A percentile compares a stretch with the other conserved stretches of the same genome.
phyloP scores from a whole-genome alignment of 2,329 filamentous ascomycete species.

The Clarireedia paspali region DNA sequence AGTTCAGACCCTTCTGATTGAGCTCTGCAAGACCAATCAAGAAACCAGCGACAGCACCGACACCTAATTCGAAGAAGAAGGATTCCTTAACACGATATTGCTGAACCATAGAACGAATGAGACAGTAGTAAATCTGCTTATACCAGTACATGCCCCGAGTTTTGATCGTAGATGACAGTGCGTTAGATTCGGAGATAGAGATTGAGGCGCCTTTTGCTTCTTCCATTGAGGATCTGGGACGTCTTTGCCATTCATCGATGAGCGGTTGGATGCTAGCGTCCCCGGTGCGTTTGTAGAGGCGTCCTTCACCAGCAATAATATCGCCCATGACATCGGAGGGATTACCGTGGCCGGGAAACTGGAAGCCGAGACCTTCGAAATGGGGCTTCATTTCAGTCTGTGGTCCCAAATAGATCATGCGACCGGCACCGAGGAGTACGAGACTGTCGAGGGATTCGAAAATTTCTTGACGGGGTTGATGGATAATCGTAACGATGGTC shows the following conservation, averaged over 20 bases:
- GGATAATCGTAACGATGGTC: slow-evolving; percentile 47
- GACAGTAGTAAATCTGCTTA: slow-evolving; percentile 45
- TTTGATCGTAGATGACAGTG: slow-evolving; percentile 39
- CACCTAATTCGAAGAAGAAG: slow-evolving; percentile 46
- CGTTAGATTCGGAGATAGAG: slow-evolving; percentile 33
- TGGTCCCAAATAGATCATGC: slow-evolving; percentile 46
- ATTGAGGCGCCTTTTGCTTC: not conserved
- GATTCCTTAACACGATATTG: slow-evolving; percentile 45
- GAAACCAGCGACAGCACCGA: slow-evolving; percentile 43
- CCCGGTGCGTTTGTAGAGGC: slow-evolving; percentile 39
- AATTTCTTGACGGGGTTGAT: slow-evolving; percentile 46
- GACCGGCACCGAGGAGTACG: slow-evolving; percentile 52
- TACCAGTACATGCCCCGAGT: slow-evolving; percentile 41
- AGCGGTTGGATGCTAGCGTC: slow-evolving; percentile 42
- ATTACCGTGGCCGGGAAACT: slow-evolving; percentile 42
- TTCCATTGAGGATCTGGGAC: not conserved
- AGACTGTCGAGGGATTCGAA: slow-evolving; percentile 54
- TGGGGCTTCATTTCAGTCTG: slow-evolving; percentile 38
- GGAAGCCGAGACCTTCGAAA: slow-evolving; percentile 45
- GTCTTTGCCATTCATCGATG: slow-evolving; percentile 39
- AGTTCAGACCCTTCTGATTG: slow-evolving; percentile 42
- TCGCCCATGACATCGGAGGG: slow-evolving; percentile 53
- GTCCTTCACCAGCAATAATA: slow-evolving; percentile 51
- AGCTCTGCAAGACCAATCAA: slow-evolving; percentile 47
- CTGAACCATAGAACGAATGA: slow-evolving; percentile 45